phyloP scores from a whole-genome alignment of 2,329 filamentous ascomycete genomes.

The Fusarium solani-melongenae region DNA sequence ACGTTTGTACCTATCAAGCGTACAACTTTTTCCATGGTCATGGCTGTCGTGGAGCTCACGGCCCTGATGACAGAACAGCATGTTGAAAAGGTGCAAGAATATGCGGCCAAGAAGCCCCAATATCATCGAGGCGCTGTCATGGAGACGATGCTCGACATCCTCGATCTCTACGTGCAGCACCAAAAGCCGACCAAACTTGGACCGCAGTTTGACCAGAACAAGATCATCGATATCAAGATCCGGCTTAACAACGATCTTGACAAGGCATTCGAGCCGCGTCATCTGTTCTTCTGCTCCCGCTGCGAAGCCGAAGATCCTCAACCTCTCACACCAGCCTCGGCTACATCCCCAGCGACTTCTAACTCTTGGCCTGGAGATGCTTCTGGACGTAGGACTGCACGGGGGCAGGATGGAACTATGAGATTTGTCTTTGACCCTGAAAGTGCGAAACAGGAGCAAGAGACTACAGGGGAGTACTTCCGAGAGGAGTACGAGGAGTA shows the following conservation, averaged over 20 bases:
- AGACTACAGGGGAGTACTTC: slow-evolving; percentile 74
- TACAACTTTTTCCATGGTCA: slow-evolving; percentile 84
- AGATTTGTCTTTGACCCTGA: slow-evolving; percentile 90
- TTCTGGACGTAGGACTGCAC: slow-evolving; percentile 46
- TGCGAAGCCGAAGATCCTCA: slow-evolving; percentile 57
- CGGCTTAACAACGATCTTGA: slow-evolving; percentile 85
- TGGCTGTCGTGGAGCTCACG: slow-evolving; percentile 85
- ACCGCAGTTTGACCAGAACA: slow-evolving; percentile 75
- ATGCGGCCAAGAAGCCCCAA: slow-evolving; percentile 61
- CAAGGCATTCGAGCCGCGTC: slow-evolving; percentile 68
- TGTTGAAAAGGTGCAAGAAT: slow-evolving; percentile 59
- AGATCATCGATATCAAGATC: slow-evolving; percentile 89
- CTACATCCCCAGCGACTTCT: slow-evolving; percentile 54
- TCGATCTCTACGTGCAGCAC: slow-evolving; percentile 93
- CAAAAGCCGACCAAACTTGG: slow-evolving; percentile 80
- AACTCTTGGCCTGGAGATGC: slow-evolving; percentile 51
- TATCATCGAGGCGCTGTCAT: slow-evolving; percentile 61
- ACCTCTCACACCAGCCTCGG: slow-evolving; percentile 46
- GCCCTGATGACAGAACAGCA: slow-evolving; percentile 68
- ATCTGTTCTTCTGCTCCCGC: slow-evolving; percentile 68
- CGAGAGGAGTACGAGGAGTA: slow-evolving; percentile 81
- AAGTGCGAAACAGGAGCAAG: slow-evolving; percentile 77
- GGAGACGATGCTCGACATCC: slow-evolving; percentile 89
- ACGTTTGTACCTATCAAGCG: slow-evolving; percentile 95
- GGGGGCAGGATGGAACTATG: slow-evolving; percentile 77